Conservation (phyloP, 257 asterid genomes). For the Solanum pennellii region DNA sequence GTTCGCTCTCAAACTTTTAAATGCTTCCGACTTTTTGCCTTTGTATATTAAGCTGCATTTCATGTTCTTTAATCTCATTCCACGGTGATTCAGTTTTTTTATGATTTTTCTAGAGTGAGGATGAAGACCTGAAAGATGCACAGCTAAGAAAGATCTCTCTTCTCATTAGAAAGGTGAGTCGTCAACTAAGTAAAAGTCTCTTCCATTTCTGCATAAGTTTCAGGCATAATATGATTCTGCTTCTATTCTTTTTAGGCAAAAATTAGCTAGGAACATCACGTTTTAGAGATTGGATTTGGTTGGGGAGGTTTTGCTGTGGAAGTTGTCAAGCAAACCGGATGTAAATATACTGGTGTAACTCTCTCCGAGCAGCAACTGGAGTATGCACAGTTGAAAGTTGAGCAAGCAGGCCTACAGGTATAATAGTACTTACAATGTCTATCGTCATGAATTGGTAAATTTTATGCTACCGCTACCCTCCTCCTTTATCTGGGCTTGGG, state of each 20-base stretch:
- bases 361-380: constrained; percentile 61
- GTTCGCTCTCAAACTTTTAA: constrained; percentile 11
- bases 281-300: constrained; percentile 90
- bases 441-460: not conserved
- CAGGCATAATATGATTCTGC: not conserved
- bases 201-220: not conserved
- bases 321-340: constrained; percentile 65
- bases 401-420: constrained; percentile 77
- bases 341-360: constrained; percentile 84
- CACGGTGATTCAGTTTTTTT: not conserved
- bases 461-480: not conserved
- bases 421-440: not conserved
- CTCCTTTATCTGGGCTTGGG: not conserved
- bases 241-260: constrained; percentile 28
- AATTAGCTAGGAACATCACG: constrained; percentile 45
- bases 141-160: constrained; percentile 57
- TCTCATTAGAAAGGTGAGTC: constrained; percentile 58
- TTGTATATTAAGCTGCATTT: not conserved
- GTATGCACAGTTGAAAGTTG: constrained; percentile 56
- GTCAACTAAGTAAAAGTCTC: not conserved
- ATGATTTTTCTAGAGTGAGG: constrained; percentile 29
- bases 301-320: constrained; percentile 88
- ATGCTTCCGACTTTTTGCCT: not conserved
- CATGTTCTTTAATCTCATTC: not conserved
- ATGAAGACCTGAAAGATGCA: constrained; percentile 66